phyloP scores from a whole-genome alignment of 2,329 filamentous ascomycete species.

The Aureobasidium lini region DNA sequence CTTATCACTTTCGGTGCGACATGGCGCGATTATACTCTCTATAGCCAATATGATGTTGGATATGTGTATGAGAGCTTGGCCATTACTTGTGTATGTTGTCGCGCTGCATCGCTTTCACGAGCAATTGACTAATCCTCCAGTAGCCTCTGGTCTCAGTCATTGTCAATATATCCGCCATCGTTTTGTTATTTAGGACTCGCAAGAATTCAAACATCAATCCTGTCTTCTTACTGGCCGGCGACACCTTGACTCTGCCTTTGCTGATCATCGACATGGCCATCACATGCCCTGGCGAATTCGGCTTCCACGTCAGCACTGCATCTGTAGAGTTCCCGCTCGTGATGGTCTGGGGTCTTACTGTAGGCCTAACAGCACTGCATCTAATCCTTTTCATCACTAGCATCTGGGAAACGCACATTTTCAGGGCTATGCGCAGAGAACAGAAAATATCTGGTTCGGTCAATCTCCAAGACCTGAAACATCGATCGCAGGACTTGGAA shows the following conservation, averaged over 20 bases:
- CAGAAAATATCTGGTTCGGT: not conserved
- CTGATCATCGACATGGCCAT: not conserved
- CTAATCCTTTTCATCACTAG: not conserved
- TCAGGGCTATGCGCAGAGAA: not conserved
- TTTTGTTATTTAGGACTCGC: not conserved
- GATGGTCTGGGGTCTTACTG: not conserved
- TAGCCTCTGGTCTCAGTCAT: not conserved
- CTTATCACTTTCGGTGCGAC: not conserved
- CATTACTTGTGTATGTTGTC: not conserved
- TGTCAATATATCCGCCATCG: not conserved
- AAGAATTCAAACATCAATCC: not conserved
- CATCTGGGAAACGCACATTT: not conserved
- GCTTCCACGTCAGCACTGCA: too few species aligned
- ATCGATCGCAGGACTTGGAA: not conserved
- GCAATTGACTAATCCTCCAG: not conserved
- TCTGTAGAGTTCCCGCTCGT: not conserved
- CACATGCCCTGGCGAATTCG: too few species aligned
- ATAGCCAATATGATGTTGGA: not conserved
- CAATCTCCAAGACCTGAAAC: not conserved
- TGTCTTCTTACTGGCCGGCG: not conserved
- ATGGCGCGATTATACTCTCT: not conserved
- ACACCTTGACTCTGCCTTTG: not conserved
- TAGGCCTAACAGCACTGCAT: not conserved
- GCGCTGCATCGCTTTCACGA: not conserved
- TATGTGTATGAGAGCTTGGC: not conserved